Percentiles rank a stretch among this genome's conserved stretches.
Conservation (phyloP, 2,329 filamentous ascomycete genomes). For the Botrytis squamosa region DNA sequence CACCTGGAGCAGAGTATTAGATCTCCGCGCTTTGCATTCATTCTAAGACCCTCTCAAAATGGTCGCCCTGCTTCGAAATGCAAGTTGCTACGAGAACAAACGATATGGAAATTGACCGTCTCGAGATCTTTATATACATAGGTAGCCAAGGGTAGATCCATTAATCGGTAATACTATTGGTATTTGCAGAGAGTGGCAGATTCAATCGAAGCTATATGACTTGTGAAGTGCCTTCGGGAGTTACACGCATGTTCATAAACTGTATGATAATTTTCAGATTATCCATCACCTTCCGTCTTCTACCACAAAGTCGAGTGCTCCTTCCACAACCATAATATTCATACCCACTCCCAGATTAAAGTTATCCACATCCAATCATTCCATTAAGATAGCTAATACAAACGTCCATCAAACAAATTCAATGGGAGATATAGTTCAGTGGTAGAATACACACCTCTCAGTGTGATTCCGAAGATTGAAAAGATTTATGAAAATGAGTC, state of each 20-base stretch:
- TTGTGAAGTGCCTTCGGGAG: not conserved
- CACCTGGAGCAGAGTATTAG: no score
- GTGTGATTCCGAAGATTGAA: not conserved
- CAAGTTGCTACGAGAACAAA: not conserved
- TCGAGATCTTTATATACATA: not conserved
- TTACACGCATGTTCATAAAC: no score
- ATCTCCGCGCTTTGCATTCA: not conserved
- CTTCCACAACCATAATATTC: not conserved
- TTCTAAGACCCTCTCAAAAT: not conserved
- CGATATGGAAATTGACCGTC: rapidly evolving
- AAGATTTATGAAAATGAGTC: not conserved
- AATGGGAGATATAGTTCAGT: not conserved
- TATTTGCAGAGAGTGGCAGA: no score
- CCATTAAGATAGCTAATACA: rapidly evolving
- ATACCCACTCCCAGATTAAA: not conserved
- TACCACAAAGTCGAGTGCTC: not conserved
- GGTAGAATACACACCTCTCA: not conserved
- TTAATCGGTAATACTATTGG: rapidly evolving
- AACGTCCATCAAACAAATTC: not conserved
- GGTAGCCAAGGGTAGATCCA: rapidly evolving
- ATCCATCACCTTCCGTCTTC: not conserved
- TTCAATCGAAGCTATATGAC: not conserved
- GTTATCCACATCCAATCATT: not conserved
- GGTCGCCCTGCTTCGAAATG: not conserved
- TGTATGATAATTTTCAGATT: not conserved